phyloP scores from a whole-genome alignment of 2,329 filamentous ascomycete species.

The Decorospora gaudefroyi region DNA sequence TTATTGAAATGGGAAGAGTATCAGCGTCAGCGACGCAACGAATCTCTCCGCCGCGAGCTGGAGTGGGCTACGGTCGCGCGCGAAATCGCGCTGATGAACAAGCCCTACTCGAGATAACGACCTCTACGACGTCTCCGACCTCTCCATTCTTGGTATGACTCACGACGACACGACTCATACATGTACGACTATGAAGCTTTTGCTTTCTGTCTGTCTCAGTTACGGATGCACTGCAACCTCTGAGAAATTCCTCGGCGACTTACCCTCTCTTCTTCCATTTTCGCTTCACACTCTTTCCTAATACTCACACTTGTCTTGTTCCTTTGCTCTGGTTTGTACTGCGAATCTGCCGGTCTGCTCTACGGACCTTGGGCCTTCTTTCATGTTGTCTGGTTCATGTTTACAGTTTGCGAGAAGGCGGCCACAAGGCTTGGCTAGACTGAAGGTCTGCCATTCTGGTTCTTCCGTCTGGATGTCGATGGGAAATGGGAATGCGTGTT shows the following conservation, averaged over 20 bases:
- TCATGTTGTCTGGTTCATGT: conserved; percentile 6
- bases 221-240: conserved; percentile 8
- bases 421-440: conserved; percentile 25
- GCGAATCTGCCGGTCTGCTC: conserved; percentile 6
- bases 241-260: conserved; percentile 13
- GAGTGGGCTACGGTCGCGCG: conserved; percentile 89
- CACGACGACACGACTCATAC: conserved; percentile 25
- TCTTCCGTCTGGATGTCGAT: conserved; percentile 11
- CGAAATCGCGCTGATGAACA: conserved; percentile 95
- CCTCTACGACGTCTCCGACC: conserved; percentile 8
- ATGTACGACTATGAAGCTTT: conserved; percentile 29
- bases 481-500: conserved; percentile 6
- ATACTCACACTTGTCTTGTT: conserved; percentile 6
- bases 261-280: conserved; percentile 5
- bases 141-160: conserved; percentile 23
- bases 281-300: conserved; percentile 4
- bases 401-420: conserved; percentile 15
- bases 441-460: conserved; percentile 18
- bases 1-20: conserved; percentile 93
- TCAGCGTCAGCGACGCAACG: conserved; percentile 62
- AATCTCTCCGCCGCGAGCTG: conserved; percentile 71
- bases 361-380: not conserved
- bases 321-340: conserved; percentile 9
- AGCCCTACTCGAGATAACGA: conserved; percentile 76
- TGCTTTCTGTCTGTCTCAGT: conserved; percentile 12